These are phyloP conservation scores for Colletotrichum aenigma DNA, from an alignment of 2,329 filamentous ascomycete species.

Conservation along the genomic window DNA sequence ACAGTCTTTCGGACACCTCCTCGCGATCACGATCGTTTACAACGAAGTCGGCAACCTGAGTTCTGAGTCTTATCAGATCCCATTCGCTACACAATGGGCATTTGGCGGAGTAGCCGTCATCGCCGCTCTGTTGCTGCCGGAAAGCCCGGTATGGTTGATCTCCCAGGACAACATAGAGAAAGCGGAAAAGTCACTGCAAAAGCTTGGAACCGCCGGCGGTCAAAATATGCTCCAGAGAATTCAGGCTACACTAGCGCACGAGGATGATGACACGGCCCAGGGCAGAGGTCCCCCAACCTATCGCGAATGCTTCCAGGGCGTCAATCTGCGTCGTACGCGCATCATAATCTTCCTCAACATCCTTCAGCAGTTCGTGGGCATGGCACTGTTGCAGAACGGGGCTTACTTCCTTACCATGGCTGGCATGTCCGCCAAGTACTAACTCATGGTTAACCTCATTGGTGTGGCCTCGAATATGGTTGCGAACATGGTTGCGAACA, in stretches of 20 bases:
- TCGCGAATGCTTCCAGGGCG: background rate
- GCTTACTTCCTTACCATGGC: constrained; percentile 2
- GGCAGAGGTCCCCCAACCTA: background rate
- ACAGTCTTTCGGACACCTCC: background rate
- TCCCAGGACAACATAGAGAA: background rate
- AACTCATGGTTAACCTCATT: constrained; percentile 2
- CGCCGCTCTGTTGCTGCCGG: background rate
- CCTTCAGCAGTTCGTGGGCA: background rate
- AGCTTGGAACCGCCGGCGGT: background rate
- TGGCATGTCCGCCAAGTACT: background rate
- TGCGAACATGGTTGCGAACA: background rate
- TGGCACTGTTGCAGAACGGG: background rate
- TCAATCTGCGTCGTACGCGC: background rate
- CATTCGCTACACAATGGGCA: constrained; percentile 1
- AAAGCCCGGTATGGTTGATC: background rate
- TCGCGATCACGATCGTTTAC: background rate
- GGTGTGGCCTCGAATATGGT: background rate
- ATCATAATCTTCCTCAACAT: background rate
- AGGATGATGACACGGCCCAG: background rate
- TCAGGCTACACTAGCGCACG: background rate
- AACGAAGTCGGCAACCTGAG: background rate
- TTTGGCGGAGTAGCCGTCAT: background rate
- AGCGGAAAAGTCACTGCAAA: background rate
- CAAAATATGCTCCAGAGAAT: background rate
- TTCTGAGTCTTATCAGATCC: background rate